These are phyloP conservation scores for Sicyos edulis DNA, from an alignment of 306 rosid species.

Conservation along the genomic window DNA sequence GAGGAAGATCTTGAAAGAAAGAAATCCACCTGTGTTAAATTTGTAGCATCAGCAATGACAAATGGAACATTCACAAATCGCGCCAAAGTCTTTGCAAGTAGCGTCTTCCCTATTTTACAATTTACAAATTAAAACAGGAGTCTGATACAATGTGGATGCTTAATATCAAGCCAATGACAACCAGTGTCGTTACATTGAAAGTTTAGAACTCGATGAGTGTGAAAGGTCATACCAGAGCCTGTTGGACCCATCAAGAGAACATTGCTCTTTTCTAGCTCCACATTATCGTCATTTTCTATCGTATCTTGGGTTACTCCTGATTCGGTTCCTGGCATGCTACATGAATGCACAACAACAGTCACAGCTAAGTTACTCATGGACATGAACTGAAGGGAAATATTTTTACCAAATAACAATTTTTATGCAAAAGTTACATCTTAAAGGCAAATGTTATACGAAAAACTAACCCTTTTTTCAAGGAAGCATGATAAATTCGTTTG, in stretches of 20 bases:
- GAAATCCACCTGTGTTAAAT: conserved; percentile 77
- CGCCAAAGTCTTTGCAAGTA: conserved; percentile 94
- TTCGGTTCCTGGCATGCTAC: conserved; percentile 52
- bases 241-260: conserved; percentile 99
- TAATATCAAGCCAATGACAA: conserved; percentile 1
- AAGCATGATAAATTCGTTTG: conserved; percentile 75
- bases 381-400: not conserved
- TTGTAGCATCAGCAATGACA: conserved; percentile 95
- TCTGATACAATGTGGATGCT: not conserved
- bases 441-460: conserved; percentile 7
- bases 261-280: conserved; percentile 94
- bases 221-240: conserved; percentile 63
- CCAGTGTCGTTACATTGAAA: not conserved
- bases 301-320: conserved; percentile 35
- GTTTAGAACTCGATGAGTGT: not conserved
- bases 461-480: conserved; percentile 73
- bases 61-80: conserved; percentile 96
- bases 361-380: not conserved
- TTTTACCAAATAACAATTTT: not conserved
- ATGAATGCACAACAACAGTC: conserved; percentile 20
- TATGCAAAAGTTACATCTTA: not conserved
- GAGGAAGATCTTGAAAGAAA: not conserved
- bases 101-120: conserved; percentile 72
- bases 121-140: conserved; percentile 32
- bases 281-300: conserved; percentile 59